Percentiles rank a stretch among this genome's conserved stretches.
Conservation (phyloP, 768 basidiomycete genomes). For the Lentinula lateritia region DNA sequence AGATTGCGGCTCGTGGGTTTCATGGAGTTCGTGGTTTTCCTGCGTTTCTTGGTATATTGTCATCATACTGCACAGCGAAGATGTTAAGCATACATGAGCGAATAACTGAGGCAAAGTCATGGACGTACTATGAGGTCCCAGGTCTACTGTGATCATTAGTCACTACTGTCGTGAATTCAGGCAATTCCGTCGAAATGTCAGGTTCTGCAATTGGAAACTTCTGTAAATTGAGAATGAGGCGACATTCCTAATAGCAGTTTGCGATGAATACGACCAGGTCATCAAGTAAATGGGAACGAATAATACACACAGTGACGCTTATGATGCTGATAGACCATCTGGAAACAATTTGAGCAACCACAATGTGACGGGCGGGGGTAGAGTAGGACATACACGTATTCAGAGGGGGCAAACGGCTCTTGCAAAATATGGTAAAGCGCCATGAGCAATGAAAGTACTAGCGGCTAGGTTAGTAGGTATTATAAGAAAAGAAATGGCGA, state of each 20-base stretch:
- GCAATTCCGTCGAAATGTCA: neutral
- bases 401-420: slow-evolving; percentile 1
- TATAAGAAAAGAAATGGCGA: neutral
- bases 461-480: neutral
- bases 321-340: slow-evolving; percentile 10
- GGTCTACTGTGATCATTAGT: neutral
- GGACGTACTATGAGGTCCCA: neutral
- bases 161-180: slow-evolving; percentile 10
- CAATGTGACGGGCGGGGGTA: neutral
- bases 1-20: neutral
- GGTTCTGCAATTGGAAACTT: slow-evolving; percentile 2
- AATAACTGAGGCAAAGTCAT: neutral
- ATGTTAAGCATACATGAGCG: neutral
- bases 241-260: slow-evolving; percentile 5
- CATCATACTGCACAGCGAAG: neutral
- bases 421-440: slow-evolving; percentile 7
- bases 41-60: neutral
- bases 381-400: slow-evolving; percentile 8
- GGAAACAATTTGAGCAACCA: neutral
- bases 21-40: neutral
- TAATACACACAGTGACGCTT: slow-evolving; percentile 7
- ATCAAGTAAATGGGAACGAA: neutral
- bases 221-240: slow-evolving; percentile 14
- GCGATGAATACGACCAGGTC: neutral
- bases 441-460: slow-evolving; percentile 8